Conservation (phyloP, 2,329 filamentous ascomycete genomes). For the Dactylellina sp. region DNA sequence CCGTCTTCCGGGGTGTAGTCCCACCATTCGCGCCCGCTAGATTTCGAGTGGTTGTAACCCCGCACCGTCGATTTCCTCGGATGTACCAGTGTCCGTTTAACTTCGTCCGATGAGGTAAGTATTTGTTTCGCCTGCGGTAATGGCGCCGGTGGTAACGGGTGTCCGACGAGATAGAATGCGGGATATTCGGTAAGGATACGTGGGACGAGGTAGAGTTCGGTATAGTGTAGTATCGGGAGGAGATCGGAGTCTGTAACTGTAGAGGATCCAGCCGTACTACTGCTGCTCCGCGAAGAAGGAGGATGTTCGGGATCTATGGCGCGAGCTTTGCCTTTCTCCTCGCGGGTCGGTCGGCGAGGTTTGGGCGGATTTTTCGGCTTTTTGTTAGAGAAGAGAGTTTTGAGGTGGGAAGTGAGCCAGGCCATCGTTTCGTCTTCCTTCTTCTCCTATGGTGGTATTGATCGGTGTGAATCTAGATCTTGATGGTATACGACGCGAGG, state of each 20-base stretch:
- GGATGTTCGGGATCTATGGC: slow-evolving; percentile 13
- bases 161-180: slow-evolving; percentile 50
- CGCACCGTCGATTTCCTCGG: slow-evolving; percentile 43
- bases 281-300: not conserved
- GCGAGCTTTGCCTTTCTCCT: slow-evolving; percentile 51
- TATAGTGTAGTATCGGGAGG: slow-evolving; percentile 40
- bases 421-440: slow-evolving; percentile 11
- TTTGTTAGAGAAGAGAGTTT: slow-evolving; percentile 38
- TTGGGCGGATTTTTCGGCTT: slow-evolving; percentile 41
- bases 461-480: too few species aligned
- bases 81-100: slow-evolving; percentile 34
- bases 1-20: slow-evolving; percentile 48
- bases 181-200: slow-evolving; percentile 36
- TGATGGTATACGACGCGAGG: too few species aligned
- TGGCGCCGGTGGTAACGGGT: slow-evolving; percentile 35
- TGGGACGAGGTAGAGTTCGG: slow-evolving; percentile 37
- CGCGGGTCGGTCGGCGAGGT: slow-evolving; percentile 29
- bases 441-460: not conserved
- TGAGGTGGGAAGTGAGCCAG: slow-evolving; percentile 42
- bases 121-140: slow-evolving; percentile 39
- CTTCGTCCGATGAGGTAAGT: slow-evolving; percentile 20
- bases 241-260: slow-evolving; percentile 39
- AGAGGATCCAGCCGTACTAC: slow-evolving; percentile 3
- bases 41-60: slow-evolving; percentile 39
- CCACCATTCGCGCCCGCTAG: slow-evolving; percentile 54